Conservation (phyloP, 2,329 filamentous ascomycete genomes). For the Stylonectria norvegica region DNA sequence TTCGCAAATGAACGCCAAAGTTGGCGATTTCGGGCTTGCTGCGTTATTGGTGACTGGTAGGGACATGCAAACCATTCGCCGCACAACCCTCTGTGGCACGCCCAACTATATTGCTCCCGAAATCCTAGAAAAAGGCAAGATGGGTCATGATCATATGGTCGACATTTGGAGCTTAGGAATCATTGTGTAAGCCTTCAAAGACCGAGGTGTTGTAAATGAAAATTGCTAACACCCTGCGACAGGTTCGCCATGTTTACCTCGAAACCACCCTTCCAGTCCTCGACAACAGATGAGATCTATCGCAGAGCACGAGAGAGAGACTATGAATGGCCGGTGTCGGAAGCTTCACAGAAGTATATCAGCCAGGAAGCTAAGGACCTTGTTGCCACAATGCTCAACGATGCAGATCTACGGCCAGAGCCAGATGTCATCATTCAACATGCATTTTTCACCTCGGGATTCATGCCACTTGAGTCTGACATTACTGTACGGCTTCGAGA, state of each 20-base stretch:
- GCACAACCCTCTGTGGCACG: constrained; percentile 93
- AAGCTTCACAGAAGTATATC: constrained; percentile 65
- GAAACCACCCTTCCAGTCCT: constrained; percentile 93
- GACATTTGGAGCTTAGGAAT: constrained; percentile 98
- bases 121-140: constrained; percentile 88
- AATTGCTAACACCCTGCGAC: constrained; percentile 11
- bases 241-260: constrained; percentile 96
- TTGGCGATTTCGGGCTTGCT: constrained; percentile 94
- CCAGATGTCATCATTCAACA: constrained; percentile 78
- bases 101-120: constrained; percentile 98
- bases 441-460: constrained; percentile 73
- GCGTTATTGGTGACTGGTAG: constrained; percentile 87
- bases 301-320: constrained; percentile 65
- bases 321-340: constrained; percentile 73
- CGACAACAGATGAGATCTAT: constrained; percentile 83
- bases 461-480: constrained; percentile 61
- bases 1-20: constrained; percentile 92
- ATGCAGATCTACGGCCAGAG: constrained; percentile 70
- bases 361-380: constrained; percentile 74
- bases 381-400: constrained; percentile 71
- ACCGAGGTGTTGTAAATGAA: neutral
- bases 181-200: constrained; percentile 67
- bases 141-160: constrained; percentile 95
- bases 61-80: constrained; percentile 77
- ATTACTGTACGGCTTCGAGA: constrained; percentile 59